phyloP scores from a whole-genome alignment of 805 yeast genomes.

The Kodamaea leandrae region DNA sequence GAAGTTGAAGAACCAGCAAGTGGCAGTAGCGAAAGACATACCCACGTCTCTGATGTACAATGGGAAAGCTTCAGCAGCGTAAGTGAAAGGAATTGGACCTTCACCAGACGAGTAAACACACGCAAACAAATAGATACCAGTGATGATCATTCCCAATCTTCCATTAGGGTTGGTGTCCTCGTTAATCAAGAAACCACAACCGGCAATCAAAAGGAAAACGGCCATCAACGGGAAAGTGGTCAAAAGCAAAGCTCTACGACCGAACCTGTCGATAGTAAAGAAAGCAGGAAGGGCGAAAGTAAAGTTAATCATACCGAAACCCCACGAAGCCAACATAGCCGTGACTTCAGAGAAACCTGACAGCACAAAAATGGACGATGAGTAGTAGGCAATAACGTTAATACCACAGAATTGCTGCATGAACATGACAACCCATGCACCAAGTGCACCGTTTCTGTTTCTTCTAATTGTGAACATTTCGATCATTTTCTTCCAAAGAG shows the following conservation, averaged over 20 bases:
- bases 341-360: conserved; percentile 61
- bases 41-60: conserved; percentile 77
- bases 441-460: conserved; percentile 79
- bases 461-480: conserved; percentile 72
- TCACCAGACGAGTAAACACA: conserved; percentile 79
- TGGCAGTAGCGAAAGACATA: conserved; percentile 75
- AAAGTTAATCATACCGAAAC: conserved; percentile 80
- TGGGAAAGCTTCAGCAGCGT: conserved; percentile 83
- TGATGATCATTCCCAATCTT: conserved; percentile 63
- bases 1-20: conserved; percentile 73
- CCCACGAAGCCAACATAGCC: conserved; percentile 79
- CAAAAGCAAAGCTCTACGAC: conserved; percentile 62
- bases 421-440: conserved; percentile 79
- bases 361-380: conserved; percentile 69
- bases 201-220: conserved; percentile 57
- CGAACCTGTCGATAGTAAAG: conserved; percentile 73
- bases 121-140: conserved; percentile 73
- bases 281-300: conserved; percentile 82
- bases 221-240: conserved; percentile 64
- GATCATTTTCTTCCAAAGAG: conserved; percentile 45
- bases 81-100: conserved; percentile 89
- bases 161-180: conserved; percentile 42
- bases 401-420: conserved; percentile 93
- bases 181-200: conserved; percentile 71
- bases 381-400: conserved; percentile 83